Evolutionary conservation across 768 basidiomycete species (phyloP).

Genomic region (Tylopilus sp.): DNA sequence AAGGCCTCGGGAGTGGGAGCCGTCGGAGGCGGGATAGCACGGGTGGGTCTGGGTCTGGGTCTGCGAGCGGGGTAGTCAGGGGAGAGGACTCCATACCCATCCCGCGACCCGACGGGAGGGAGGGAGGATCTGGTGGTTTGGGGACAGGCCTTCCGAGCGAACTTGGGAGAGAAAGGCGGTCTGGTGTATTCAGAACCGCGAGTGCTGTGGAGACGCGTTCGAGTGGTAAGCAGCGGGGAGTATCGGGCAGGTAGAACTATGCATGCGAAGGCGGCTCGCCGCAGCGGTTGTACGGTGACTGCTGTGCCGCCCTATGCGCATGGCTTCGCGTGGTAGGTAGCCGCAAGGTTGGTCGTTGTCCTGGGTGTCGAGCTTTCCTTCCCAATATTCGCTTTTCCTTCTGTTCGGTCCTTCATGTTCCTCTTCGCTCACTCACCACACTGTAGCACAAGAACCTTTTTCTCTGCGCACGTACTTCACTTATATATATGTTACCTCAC

Average conservation of each 20-base stretch:
- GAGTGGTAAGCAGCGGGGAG: slow-evolving; percentile 33
- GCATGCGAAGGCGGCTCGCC: slow-evolving; percentile 23
- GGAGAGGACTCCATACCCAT: slow-evolving; percentile 2
- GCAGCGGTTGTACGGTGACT: slow-evolving; percentile 6
- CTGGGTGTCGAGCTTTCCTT: not conserved
- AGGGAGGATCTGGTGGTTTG: slow-evolving; percentile 2
- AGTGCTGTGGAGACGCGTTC: slow-evolving; percentile 18
- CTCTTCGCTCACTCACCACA: not conserved
- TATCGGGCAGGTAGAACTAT: slow-evolving; percentile 36
- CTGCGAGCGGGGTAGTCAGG: slow-evolving; percentile 5
- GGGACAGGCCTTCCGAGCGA: slow-evolving; percentile 13
- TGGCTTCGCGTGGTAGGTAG: not conserved
- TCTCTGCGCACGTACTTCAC: slow-evolving; percentile 1
- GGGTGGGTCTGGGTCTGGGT: slow-evolving; percentile 13
- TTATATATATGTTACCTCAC: slow-evolving; percentile 7
- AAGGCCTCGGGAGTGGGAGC: slow-evolving; percentile 47
- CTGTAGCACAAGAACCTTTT: slow-evolving; percentile 12
- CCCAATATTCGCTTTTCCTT: not conserved
- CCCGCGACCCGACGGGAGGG: slow-evolving; percentile 12
- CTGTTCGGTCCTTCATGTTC: not conserved
- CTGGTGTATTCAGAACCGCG: slow-evolving; percentile 32
- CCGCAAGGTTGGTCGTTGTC: not conserved
- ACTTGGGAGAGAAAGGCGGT: slow-evolving; percentile 22
- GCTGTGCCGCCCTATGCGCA: not conserved
- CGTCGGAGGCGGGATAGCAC: slow-evolving; percentile 26